Evolutionary conservation across 805 yeast genomes (phyloP).

Genomic region (Cyberlindnera xylosilytica): DNA sequence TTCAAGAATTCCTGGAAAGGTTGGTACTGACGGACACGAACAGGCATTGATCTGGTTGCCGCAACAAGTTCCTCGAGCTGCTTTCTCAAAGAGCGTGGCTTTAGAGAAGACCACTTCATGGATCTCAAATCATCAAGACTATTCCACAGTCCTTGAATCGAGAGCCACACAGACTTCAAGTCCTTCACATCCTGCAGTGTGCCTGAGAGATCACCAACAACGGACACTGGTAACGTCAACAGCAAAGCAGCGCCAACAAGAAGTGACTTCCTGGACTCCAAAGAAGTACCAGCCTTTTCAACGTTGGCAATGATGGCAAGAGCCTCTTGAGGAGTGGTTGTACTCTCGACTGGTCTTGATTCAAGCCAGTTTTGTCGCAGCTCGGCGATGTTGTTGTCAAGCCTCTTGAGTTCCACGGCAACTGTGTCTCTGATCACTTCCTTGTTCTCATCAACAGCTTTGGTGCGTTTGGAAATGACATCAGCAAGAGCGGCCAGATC

Average conservation of each 20-base stretch:
- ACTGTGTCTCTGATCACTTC: conserved; percentile 42
- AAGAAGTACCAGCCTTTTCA: conserved; percentile 29
- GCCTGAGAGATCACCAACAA: conserved; percentile 29
- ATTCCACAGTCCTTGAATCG: conserved; percentile 50
- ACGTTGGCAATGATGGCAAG: conserved; percentile 30
- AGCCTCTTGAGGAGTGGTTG: conserved; percentile 45
- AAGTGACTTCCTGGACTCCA: conserved; percentile 14
- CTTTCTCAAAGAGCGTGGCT: conserved; percentile 42
- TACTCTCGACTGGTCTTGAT: conserved; percentile 36
- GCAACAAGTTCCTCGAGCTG: conserved; percentile 49
- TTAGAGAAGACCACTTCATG: conserved; percentile 47
- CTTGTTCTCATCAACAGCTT: conserved; percentile 38
- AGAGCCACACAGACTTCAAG: conserved; percentile 59
- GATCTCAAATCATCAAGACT: conserved; percentile 40
- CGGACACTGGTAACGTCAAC: conserved; percentile 32
- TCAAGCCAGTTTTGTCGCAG: conserved; percentile 45
- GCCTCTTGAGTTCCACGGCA: conserved; percentile 35
- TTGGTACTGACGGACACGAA: conserved; percentile 58
- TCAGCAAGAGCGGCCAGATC: conserved; percentile 42
- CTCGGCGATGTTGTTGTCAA: conserved; percentile 31
- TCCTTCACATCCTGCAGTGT: conserved; percentile 50
- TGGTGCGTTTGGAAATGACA: conserved; percentile 34
- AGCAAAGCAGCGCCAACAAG: conserved; percentile 31
- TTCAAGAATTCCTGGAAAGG: conserved; percentile 62
- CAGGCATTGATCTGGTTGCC: conserved; percentile 50